Conservation (phyloP, 129 eudicot species). For the Flaveria trinervia region DNA sequence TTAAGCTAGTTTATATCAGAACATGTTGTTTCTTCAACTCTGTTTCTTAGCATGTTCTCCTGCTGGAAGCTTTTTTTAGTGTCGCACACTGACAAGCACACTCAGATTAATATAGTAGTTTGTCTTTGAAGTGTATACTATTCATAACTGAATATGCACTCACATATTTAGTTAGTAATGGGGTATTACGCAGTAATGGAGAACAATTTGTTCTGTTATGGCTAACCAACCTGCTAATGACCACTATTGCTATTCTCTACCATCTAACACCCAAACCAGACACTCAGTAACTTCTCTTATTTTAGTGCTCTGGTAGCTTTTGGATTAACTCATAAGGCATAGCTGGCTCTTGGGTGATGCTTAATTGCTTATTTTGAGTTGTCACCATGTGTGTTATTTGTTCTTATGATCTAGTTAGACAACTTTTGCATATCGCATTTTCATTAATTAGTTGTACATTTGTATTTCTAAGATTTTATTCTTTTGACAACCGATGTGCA, state of each 20-base stretch:
- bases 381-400: not conserved
- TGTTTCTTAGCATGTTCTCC: not conserved
- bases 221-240: not conserved
- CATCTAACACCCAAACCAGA: not conserved
- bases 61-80: not conserved
- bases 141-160: not conserved
- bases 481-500: not conserved
- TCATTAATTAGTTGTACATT: not conserved
- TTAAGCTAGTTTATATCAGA: not conserved
- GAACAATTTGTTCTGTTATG: not conserved
- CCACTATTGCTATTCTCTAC: not conserved
- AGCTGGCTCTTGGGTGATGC: not conserved
- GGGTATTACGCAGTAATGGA: not conserved
- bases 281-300: not conserved
- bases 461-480: not conserved
- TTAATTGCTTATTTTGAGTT: not conserved
- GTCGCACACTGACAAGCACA: no score
- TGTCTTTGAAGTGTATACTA: no score
- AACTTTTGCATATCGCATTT: not conserved
- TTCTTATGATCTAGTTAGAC: not conserved
- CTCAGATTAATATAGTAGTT: no score
- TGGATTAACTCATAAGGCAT: not conserved
- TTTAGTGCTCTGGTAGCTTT: not conserved
- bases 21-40: not conserved
- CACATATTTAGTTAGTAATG: not conserved